Percentiles rank a stretch among this genome's conserved stretches.
Conservation (phyloP, 257 asterid species). For the Marsdenia floribunda region DNA sequence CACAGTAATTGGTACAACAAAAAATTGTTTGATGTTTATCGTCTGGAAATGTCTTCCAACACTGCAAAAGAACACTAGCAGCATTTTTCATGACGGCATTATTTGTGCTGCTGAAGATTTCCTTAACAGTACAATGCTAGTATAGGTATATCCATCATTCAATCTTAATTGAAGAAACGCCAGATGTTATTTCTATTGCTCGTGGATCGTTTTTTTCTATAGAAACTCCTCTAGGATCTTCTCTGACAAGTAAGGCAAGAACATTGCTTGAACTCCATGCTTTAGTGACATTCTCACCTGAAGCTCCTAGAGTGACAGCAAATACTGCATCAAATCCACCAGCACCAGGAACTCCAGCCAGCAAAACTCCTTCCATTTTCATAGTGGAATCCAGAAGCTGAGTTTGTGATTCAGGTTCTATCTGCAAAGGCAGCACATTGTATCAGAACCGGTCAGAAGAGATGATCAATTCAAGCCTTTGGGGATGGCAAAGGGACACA, state of each 20-base stretch:
- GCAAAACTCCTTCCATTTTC: slow-evolving; percentile 70
- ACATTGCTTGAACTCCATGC: slow-evolving; percentile 76
- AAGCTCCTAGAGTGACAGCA: slow-evolving; percentile 68
- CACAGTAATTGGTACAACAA: slow-evolving; percentile 6
- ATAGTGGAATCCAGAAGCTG: slow-evolving; percentile 68
- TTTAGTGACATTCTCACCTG: slow-evolving; percentile 46
- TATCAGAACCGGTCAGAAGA: slow-evolving; percentile 9
- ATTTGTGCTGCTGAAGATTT: not conserved
- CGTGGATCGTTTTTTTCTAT: slow-evolving; percentile 76
- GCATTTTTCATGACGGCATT: not conserved
- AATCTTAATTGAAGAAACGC: slow-evolving; percentile 56
- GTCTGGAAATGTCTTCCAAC: not conserved
- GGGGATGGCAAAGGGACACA: not conserved
- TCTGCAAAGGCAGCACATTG: slow-evolving; percentile 39
- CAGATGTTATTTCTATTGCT: slow-evolving; percentile 37
- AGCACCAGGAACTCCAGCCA: slow-evolving; percentile 98
- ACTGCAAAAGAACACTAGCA: not conserved
- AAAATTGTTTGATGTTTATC: slow-evolving; percentile 11
- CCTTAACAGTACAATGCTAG: not conserved
- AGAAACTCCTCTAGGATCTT: slow-evolving; percentile 81
- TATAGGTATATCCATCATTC: slow-evolving; percentile 17
- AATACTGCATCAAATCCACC: slow-evolving; percentile 97
- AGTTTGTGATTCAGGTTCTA: slow-evolving; percentile 94
- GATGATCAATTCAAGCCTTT: not conserved
- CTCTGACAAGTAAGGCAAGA: slow-evolving; percentile 79